Conservation (phyloP, 2,329 filamentous ascomycete genomes). For the Thielaviopsis euricoi region DNA sequence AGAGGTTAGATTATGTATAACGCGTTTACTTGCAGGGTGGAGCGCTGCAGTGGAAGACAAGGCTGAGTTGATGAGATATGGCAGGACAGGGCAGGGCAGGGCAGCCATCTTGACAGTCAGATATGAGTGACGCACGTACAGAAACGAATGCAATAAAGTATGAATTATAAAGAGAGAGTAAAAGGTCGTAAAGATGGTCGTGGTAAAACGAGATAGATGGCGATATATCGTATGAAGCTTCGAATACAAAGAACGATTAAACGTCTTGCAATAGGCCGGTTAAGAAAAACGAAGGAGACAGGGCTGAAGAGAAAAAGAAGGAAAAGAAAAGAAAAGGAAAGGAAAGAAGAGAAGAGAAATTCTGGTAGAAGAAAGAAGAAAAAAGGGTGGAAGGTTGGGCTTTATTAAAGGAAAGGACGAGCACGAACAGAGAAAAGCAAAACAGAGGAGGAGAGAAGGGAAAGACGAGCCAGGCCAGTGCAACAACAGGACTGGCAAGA, state of each 20-base stretch:
- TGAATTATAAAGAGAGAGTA: not conserved
- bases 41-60: too few relatives aligned
- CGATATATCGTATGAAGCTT: not conserved
- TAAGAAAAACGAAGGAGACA: slow-evolving; percentile 4
- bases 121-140: not conserved
- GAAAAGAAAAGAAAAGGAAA: not conserved
- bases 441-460: slow-evolving; percentile 4
- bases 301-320: slow-evolving; percentile 9
- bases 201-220: not conserved
- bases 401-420: not conserved
- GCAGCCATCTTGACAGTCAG: too few relatives aligned
- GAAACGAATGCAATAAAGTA: not conserved
- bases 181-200: not conserved
- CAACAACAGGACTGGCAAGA: too few relatives aligned
- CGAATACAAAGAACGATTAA: not conserved
- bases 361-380: not conserved
- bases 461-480: too few relatives aligned
- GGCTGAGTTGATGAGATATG: too few relatives aligned
- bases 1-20: not conserved
- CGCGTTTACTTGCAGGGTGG: too few relatives aligned
- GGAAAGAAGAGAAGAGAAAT: not conserved
- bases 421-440: slow-evolving; percentile 1
- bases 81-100: too few relatives aligned
- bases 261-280: not conserved
- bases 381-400: not conserved